Evolutionary conservation across 257 asterid species (phyloP).

Genomic region (Rubia yunnanensis): DNA sequence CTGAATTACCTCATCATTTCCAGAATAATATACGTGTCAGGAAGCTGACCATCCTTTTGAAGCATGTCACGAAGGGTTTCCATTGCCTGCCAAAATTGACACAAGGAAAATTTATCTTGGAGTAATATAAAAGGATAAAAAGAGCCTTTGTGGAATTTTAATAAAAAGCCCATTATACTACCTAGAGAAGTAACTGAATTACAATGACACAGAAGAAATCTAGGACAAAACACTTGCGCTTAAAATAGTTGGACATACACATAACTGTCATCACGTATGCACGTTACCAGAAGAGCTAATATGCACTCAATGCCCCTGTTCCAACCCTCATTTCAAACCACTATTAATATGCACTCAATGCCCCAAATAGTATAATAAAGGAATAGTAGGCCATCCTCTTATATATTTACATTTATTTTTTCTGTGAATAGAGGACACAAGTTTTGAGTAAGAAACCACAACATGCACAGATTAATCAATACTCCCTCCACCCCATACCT

Average conservation of each 20-base stretch:
- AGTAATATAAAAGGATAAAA: not conserved
- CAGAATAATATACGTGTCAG: conserved; percentile 61
- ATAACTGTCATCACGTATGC: not conserved
- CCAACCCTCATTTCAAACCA: not conserved
- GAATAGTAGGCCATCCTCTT: not conserved
- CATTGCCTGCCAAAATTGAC: conserved; percentile 51
- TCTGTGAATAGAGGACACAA: no score
- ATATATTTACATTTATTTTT: not conserved
- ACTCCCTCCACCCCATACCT: not conserved
- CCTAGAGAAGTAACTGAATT: not conserved
- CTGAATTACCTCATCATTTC: conserved; percentile 70
- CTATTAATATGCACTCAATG: no score
- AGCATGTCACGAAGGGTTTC: conserved; percentile 70
- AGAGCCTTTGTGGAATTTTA: no score
- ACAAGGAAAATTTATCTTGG: conserved; percentile 12
- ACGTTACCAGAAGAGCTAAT: not conserved
- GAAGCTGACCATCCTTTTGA: conserved; percentile 52
- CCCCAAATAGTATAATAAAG: not conserved
- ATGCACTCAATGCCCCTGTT: not conserved
- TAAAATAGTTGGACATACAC: no score
- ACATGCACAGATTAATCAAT: not conserved
- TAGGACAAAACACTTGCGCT: no score
- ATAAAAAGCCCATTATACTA: no score
- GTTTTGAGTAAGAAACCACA: not conserved
- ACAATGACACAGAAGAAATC: not conserved